These are phyloP conservation scores for Cryptococcus sp. DNA, from an alignment of 1,284 basidiomycete species.

Conservation along the genomic window DNA sequence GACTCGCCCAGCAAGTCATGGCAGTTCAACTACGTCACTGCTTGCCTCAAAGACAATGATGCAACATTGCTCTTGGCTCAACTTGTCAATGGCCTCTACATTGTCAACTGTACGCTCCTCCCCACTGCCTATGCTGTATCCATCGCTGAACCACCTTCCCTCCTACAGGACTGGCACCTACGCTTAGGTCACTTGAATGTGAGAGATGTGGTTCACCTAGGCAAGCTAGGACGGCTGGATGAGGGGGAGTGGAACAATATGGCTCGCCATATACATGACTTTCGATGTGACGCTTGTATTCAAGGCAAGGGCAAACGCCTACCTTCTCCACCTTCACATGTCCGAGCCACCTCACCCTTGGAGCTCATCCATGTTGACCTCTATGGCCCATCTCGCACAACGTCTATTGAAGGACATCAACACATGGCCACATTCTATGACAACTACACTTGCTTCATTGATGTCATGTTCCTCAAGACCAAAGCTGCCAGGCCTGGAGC, in stretches of 20 bases:
- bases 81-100: conserved; percentile 5
- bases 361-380: conserved; percentile 11
- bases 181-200: conserved; percentile 5
- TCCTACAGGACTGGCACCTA: no score
- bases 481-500: conserved; percentile 7
- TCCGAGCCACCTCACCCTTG: conserved; percentile 7
- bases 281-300: conserved; percentile 7
- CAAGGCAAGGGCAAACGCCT: conserved; percentile 13
- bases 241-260: conserved; percentile 1
- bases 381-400: conserved; percentile 13
- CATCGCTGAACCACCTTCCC: background rate
- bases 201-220: conserved; percentile 3
- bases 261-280: conserved; percentile 1
- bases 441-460: conserved; percentile 8
- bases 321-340: conserved; percentile 2
- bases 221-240: conserved; percentile 4
- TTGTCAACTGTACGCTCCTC: conserved; percentile 2
- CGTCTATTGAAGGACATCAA: conserved; percentile 5
- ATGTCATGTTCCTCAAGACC: conserved; percentile 7
- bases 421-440: conserved; percentile 20
- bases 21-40: background rate
- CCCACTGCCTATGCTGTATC: background rate
- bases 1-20: background rate
- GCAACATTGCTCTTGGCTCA: background rate
- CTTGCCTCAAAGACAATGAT: background rate